Conservation (phyloP, 441 rosid species). For the Populus trichocarpa region DNA sequence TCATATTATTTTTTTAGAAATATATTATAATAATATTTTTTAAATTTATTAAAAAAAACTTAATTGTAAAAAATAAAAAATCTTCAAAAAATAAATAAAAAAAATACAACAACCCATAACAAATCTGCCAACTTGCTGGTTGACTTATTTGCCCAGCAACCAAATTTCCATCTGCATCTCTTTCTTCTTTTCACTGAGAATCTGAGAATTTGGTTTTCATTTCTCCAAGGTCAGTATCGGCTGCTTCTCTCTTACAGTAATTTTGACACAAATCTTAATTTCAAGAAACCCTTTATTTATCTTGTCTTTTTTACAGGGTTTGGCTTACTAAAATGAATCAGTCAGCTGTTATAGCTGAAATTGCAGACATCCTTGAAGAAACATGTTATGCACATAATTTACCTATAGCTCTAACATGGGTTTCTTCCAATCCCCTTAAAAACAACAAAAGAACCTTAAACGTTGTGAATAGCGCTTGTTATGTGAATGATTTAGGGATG, state of each 20-base stretch:
- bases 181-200: neutral
- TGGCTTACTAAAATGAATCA: neutral
- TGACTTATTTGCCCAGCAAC: neutral
- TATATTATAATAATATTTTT: no score
- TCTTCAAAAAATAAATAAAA: no score
- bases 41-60: no score
- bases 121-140: neutral
- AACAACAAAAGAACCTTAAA: neutral
- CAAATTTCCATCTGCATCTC: neutral
- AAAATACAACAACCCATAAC: no score
- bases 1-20: no score
- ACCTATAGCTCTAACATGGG: neutral
- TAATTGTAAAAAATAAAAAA: no score
- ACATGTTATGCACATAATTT: neutral
- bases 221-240: neutral
- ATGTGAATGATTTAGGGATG: neutral
- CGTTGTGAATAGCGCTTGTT: neutral
- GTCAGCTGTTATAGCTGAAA: neutral
- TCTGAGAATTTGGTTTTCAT: neutral
- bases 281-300: neutral
- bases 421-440: neutral
- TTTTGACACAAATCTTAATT: neutral
- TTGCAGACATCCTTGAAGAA: neutral
- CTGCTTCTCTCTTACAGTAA: neutral
- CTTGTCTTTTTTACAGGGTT: neutral